phyloP scores from a whole-genome alignment of 2,329 filamentous ascomycete species.

The Paecilomyces dactylethromorphus region DNA sequence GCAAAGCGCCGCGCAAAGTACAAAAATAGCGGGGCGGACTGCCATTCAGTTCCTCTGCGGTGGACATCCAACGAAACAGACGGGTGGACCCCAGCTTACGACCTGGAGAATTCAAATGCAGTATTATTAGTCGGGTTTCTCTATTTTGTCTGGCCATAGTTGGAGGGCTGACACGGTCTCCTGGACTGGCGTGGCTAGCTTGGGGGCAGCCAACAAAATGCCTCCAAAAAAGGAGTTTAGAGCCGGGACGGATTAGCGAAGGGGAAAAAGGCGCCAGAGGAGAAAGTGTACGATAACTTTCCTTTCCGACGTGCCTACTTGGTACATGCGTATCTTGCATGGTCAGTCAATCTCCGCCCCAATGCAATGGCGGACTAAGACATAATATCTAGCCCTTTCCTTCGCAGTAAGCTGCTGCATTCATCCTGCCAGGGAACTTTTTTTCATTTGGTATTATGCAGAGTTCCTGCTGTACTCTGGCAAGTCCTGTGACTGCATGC shows the following conservation, averaged over 20 bases:
- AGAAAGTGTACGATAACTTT: neutral
- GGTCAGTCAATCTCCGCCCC: neutral
- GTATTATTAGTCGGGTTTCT: too few species aligned
- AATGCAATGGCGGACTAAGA: neutral
- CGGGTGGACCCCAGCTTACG: too few species aligned
- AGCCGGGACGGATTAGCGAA: neutral
- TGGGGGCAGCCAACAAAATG: neutral
- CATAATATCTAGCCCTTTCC: neutral
- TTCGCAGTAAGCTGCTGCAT: neutral
- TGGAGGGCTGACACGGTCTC: too few species aligned
- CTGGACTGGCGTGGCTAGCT: neutral
- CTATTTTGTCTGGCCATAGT: too few species aligned
- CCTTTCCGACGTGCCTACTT: neutral
- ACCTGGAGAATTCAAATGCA: too few species aligned
- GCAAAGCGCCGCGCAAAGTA: too few species aligned
- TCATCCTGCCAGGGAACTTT: neutral
- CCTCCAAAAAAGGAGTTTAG: too few species aligned
- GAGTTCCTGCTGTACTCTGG: neutral
- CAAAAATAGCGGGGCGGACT: too few species aligned
- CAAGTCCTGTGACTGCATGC: neutral
- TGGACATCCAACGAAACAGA: too few species aligned
- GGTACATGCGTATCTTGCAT: neutral
- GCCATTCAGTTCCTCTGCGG: too few species aligned
- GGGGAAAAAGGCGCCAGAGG: neutral
- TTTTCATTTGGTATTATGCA: neutral